These are phyloP conservation scores for Fraxinus nigra DNA, from an alignment of 305 asterid species.

Conservation along the genomic window DNA sequence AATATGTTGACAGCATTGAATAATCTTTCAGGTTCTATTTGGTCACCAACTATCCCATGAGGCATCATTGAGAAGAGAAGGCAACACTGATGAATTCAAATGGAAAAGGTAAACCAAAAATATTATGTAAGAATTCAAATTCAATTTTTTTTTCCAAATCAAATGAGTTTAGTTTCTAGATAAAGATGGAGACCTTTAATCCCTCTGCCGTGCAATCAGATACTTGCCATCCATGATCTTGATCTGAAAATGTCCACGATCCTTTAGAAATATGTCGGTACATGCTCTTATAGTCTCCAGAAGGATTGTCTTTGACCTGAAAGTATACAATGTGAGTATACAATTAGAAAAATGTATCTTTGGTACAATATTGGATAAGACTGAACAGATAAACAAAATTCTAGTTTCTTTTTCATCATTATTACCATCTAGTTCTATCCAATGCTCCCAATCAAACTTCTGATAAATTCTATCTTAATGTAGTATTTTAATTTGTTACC, in stretches of 20 bases:
- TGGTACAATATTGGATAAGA: not conserved
- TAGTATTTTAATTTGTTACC: slow-evolving; percentile 12
- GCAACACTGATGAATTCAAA: slow-evolving; percentile 52
- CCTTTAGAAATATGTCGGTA: slow-evolving; percentile 79
- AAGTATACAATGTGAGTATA: not conserved
- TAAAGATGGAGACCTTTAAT: slow-evolving; percentile 48
- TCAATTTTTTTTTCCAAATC: not conserved
- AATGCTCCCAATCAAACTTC: not conserved
- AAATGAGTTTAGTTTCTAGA: not conserved
- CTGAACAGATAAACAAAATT: not conserved
- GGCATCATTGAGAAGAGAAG: slow-evolving; percentile 77
- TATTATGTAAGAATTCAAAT: not conserved
- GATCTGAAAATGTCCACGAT: slow-evolving; percentile 80
- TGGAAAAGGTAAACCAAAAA: not conserved
- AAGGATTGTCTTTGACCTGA: slow-evolving; percentile 55
- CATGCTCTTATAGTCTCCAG: slow-evolving; percentile 66
- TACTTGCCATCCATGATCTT: slow-evolving; percentile 87
- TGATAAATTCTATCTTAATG: not conserved
- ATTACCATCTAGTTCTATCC: not conserved
- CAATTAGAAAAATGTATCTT: not conserved
- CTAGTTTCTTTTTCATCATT: not conserved
- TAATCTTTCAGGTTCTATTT: slow-evolving; percentile 54
- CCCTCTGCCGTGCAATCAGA: slow-evolving; percentile 90
- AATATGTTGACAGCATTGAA: slow-evolving; percentile 74
- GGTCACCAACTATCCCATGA: slow-evolving; percentile 62